A percentile compares a stretch with the other conserved stretches of the same genome.
These are phyloP conservation scores for Mortierella claussenii DNA, from an alignment of 192 early-diverging fungal species.

Conservation along the genomic window DNA sequence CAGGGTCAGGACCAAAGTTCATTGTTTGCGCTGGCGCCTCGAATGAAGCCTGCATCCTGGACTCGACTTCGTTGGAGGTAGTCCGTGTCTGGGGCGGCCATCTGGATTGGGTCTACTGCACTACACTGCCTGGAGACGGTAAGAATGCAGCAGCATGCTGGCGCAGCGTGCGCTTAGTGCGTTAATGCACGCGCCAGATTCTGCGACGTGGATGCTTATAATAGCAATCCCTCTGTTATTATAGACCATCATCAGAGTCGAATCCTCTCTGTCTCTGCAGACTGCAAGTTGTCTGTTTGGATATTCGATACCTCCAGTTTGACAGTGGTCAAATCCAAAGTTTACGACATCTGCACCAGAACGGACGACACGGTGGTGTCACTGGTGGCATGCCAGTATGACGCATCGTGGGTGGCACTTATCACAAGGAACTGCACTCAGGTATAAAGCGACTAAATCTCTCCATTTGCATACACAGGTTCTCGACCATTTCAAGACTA, in stretches of 20 bases:
- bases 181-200: too few relatives aligned
- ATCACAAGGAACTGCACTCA: conserved; percentile 23
- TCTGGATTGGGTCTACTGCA: conserved; percentile 64
- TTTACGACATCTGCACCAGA: conserved; percentile 19
- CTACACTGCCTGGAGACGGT: conserved; percentile 61
- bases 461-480: too few relatives aligned
- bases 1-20: conserved; percentile 52
- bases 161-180: too few relatives aligned
- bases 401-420: conserved; percentile 16
- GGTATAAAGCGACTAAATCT: conserved; percentile 6
- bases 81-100: conserved; percentile 70
- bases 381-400: conserved; percentile 8
- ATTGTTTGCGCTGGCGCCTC: conserved; percentile 64
- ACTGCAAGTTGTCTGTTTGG: conserved; percentile 64
- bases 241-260: conserved; percentile 50
- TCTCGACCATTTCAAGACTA: neutral
- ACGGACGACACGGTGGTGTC: conserved; percentile 19
- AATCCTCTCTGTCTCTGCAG: conserved; percentile 57
- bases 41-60: conserved; percentile 63
- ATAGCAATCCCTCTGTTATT: too few relatives aligned
- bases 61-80: conserved; percentile 61
- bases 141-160: too few relatives aligned
- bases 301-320: conserved; percentile 59
- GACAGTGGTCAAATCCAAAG: conserved; percentile 56
- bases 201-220: too few relatives aligned